phyloP scores from a whole-genome alignment of 371 early-diverging fungal species.

The Saksenaea vasiformis region DNA sequence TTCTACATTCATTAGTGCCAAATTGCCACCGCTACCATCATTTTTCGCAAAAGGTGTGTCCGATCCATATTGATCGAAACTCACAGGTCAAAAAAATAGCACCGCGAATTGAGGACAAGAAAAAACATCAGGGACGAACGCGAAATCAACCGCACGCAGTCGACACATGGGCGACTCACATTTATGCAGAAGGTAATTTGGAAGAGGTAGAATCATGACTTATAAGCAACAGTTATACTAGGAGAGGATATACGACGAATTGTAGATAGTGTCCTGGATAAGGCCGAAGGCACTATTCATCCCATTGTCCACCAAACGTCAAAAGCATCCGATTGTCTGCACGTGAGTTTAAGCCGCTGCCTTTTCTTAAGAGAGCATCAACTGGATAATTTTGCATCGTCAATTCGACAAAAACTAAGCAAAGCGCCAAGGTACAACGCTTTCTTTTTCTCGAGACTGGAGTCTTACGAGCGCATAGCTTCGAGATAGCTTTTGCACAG shows the following conservation, averaged over 20 bases:
- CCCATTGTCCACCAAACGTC: not conserved
- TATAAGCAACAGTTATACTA: slow-evolving; percentile 4
- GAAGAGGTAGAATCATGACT: not conserved
- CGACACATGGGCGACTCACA: slow-evolving; percentile 46
- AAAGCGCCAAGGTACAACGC: not conserved
- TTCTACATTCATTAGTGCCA: not conserved
- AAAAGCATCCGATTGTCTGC: slow-evolving; percentile 15
- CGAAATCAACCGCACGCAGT: slow-evolving; percentile 29
- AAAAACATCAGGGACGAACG: slow-evolving; percentile 26
- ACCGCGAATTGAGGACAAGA: slow-evolving; percentile 5
- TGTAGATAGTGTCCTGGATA: not conserved
- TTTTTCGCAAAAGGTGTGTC: slow-evolving; percentile 15
- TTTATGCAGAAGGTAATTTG: slow-evolving; percentile 40
- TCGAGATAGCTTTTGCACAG: slow-evolving; percentile 42
- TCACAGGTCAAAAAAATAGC: not conserved
- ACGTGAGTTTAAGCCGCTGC: slow-evolving; percentile 41
- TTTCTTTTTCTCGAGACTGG: not conserved
- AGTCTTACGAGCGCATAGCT: not conserved
- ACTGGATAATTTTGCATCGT: slow-evolving; percentile 23
- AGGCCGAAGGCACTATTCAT: not conserved
- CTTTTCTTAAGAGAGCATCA: slow-evolving; percentile 41
- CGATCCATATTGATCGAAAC: not conserved
- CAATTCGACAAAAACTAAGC: slow-evolving; percentile 5
- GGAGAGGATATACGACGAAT: slow-evolving; percentile 11
- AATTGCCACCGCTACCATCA: slow-evolving; percentile 12